Evolutionary conservation across 2,329 filamentous ascomycete species (phyloP).

Genomic region (Claviceps sp.): DNA sequence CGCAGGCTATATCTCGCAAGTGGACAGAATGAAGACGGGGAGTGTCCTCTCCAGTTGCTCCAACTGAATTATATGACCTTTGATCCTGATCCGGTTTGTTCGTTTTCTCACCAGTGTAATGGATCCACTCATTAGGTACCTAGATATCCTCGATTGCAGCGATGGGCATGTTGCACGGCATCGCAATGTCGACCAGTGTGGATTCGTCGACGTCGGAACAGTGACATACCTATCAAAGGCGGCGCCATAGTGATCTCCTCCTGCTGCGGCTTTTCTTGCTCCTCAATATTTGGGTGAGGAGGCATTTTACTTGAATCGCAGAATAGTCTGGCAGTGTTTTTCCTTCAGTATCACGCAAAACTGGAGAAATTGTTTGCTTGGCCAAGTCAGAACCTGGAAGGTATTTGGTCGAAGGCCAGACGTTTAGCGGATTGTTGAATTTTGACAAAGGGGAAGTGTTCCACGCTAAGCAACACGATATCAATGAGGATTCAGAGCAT

Average conservation of each 20-base stretch:
- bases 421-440: no score
- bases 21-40: neutral
- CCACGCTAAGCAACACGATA: no score
- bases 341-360: no score
- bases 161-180: neutral
- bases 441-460: no score
- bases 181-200: neutral
- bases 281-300: neutral
- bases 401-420: no score
- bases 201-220: neutral
- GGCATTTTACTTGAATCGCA: no score
- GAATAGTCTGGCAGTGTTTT: no score
- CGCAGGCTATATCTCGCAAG: neutral
- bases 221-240: conserved; percentile 1
- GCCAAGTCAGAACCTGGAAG: no score
- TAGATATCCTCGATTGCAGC: neutral
- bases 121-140: neutral
- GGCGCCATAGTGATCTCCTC: neutral
- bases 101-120: neutral
- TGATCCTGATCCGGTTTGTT: conserved; percentile 1
- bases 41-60: neutral
- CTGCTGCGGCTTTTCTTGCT: neutral
- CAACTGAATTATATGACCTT: neutral
- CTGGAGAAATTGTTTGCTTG: no score
- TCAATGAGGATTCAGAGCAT: no score